These are phyloP conservation scores for Solanum piurae DNA, from an alignment of 257 asterid genomes.

Conservation along the genomic window DNA sequence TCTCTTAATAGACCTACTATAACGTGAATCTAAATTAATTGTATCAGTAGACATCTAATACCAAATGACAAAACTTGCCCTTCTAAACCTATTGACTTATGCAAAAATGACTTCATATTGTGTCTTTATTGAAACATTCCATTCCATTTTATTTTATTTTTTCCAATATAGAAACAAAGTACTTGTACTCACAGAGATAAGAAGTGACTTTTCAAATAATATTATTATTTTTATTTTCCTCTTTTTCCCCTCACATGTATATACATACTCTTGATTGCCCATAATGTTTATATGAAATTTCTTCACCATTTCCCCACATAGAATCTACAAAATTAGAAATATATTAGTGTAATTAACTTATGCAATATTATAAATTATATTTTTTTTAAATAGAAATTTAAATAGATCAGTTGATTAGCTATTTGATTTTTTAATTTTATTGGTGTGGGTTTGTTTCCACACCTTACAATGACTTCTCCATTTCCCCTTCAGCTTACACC, in stretches of 20 bases:
- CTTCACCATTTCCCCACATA: not conserved
- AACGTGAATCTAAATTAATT: not conserved
- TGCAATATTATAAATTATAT: not conserved
- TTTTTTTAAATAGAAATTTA: rapidly evolving
- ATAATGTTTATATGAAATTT: not conserved
- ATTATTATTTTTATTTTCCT: not conserved
- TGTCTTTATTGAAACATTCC: not conserved
- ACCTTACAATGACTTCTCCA: too few species aligned
- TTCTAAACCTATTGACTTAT: not conserved
- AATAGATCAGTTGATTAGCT: not conserved
- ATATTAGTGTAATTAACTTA: not conserved
- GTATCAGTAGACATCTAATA: not conserved
- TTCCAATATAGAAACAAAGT: not conserved
- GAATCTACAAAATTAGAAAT: not conserved
- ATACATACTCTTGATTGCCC: not conserved
- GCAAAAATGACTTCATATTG: not conserved
- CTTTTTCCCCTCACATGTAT: not conserved
- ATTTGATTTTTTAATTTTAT: not conserved
- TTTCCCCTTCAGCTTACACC: too few species aligned
- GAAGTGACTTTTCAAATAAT: too few species aligned
- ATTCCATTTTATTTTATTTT: not conserved
- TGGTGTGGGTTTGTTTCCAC: not conserved
- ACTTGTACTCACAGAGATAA: not conserved
- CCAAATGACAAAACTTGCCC: not conserved
- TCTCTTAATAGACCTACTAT: not conserved